These are phyloP conservation scores for Vitis hybrid DNA, from an alignment of 177 flowering plant species.

Conservation along the genomic window DNA sequence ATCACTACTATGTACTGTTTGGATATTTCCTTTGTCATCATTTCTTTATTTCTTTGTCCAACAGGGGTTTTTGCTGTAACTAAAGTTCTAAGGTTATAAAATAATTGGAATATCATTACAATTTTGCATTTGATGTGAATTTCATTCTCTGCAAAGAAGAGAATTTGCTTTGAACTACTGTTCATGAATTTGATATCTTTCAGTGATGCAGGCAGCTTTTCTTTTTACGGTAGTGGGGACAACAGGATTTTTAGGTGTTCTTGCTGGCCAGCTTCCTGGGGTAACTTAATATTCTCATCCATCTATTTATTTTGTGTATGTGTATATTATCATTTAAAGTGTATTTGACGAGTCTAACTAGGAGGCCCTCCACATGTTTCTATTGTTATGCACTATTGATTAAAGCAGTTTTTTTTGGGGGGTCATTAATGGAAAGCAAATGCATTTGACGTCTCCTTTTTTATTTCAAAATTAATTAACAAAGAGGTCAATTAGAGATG, in stretches of 20 bases:
- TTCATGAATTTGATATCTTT: conserved; percentile 45
- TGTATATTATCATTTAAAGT: neutral
- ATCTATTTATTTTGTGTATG: neutral
- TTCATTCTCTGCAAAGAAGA: neutral
- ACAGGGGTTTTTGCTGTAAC: too few species aligned
- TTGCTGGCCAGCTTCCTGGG: conserved; percentile 99
- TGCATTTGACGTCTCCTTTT: too few species aligned
- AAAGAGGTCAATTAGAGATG: too few species aligned
- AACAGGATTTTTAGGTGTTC: conserved; percentile 73
- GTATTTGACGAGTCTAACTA: too few species aligned
- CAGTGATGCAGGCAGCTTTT: conserved; percentile 95
- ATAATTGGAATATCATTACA: neutral
- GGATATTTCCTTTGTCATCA: too few species aligned
- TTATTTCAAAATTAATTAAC: too few species aligned
- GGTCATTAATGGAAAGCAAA: too few species aligned
- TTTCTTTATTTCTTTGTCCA: too few species aligned
- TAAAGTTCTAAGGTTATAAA: too few species aligned
- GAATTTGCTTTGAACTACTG: neutral
- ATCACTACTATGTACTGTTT: neutral
- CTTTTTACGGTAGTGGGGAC: conserved; percentile 95
- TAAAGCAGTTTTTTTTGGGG: neutral
- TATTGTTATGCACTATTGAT: neutral
- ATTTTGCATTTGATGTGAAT: neutral
- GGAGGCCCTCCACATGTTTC: neutral
- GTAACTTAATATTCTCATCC: conserved; percentile 30